phyloP scores from a whole-genome alignment of 2,329 filamentous ascomycete genomes.

The Aspergillus pseudoglaucus region DNA sequence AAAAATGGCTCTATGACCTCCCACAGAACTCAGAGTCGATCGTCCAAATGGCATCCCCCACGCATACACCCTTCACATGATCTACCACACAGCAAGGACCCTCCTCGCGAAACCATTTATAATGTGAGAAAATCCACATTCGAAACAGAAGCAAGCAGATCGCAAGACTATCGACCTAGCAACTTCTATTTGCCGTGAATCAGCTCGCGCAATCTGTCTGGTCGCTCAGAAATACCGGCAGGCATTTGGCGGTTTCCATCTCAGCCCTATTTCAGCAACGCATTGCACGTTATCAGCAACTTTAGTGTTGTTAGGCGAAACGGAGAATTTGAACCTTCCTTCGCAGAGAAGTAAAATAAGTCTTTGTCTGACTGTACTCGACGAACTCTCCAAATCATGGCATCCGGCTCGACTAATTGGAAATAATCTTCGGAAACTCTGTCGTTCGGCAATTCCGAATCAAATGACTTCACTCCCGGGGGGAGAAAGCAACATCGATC shows the following conservation, averaged over 20 bases:
- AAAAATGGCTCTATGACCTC: slow-evolving; percentile 31
- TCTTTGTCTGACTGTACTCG: neutral
- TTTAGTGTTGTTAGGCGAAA: slow-evolving; percentile 10
- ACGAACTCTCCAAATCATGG: neutral
- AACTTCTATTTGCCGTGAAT: slow-evolving; percentile 10
- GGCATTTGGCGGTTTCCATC: slow-evolving; percentile 28
- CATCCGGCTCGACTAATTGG: neutral
- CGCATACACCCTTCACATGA: slow-evolving; percentile 28
- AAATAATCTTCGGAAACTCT: neutral
- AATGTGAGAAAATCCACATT: neutral
- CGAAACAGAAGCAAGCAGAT: neutral
- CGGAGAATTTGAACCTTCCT: neutral
- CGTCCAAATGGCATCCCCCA: slow-evolving; percentile 19
- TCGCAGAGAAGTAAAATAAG: neutral
- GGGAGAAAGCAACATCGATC: too few species aligned
- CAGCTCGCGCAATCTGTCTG: slow-evolving; percentile 18
- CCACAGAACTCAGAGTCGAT: slow-evolving; percentile 24
- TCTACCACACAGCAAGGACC: slow-evolving; percentile 29
- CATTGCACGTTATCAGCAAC: slow-evolving; percentile 31
- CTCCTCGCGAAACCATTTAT: slow-evolving; percentile 27
- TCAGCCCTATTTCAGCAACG: slow-evolving; percentile 30
- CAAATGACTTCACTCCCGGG: too few species aligned
- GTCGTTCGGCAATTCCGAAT: neutral
- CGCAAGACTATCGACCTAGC: slow-evolving; percentile 5
- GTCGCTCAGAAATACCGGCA: slow-evolving; percentile 27